phyloP scores from a whole-genome alignment of 1,284 basidiomycete genomes.

The Taiwanofungus camphoratus region DNA sequence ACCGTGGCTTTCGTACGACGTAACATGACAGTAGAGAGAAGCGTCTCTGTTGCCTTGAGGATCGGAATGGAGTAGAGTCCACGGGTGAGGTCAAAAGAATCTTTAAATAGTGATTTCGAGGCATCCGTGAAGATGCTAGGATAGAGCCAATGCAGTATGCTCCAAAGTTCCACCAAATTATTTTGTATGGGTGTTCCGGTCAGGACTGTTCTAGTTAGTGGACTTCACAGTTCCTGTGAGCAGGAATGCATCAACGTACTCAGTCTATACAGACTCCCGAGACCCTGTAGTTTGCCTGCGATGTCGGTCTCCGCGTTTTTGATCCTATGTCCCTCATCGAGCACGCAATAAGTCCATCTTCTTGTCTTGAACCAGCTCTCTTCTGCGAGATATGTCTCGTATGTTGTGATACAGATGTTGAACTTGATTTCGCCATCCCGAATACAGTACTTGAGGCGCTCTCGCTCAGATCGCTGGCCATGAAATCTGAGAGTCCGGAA shows the following conservation, averaged over 20 bases:
- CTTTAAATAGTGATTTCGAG: conserved; percentile 42
- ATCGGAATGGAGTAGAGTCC: conserved; percentile 47
- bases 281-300: conserved; percentile 36
- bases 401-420: conserved; percentile 55
- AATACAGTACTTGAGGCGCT: conserved; percentile 36
- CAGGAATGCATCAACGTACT: conserved; percentile 28
- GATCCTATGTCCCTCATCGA: conserved; percentile 60
- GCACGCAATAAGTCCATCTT: conserved; percentile 50
- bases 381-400: conserved; percentile 46
- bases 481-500: conserved; percentile 46
- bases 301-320: conserved; percentile 48
- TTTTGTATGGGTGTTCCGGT: conserved; percentile 64
- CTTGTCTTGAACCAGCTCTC: conserved; percentile 51
- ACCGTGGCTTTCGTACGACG: conserved; percentile 53
- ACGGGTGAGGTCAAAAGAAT: conserved; percentile 44
- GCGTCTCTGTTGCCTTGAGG: conserved; percentile 40
- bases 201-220: conserved; percentile 35
- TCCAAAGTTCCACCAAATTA: conserved; percentile 55
- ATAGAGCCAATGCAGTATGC: conserved; percentile 49
- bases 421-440: conserved; percentile 26
- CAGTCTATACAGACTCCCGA: conserved; percentile 47
- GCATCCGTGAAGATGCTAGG: conserved; percentile 45
- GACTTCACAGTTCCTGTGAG: not conserved
- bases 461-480: conserved; percentile 42
- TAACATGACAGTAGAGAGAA: conserved; percentile 51